phyloP scores from a whole-genome alignment of 768 basidiomycete species.

The Podaxis mareebaensis region DNA sequence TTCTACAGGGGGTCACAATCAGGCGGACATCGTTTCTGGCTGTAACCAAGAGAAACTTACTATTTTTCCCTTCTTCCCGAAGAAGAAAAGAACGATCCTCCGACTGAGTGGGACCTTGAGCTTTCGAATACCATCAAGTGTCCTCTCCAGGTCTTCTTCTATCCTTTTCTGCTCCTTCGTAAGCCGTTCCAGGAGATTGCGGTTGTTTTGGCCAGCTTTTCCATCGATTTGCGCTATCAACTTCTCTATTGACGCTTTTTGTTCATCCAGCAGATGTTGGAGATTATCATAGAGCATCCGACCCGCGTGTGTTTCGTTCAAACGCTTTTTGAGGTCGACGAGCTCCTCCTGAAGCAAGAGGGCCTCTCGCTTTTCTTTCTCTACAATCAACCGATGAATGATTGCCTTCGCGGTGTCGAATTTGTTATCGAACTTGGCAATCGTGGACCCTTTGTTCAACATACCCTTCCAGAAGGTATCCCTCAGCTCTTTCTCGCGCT shows the following conservation, averaged over 20 bases:
- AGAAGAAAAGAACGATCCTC: background rate
- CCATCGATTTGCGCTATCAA: conserved; percentile 1
- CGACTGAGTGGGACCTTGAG: conserved; percentile 1
- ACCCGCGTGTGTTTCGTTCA: conserved; percentile 9
- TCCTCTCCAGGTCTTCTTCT: background rate
- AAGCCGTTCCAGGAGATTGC: background rate
- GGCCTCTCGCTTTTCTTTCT: background rate
- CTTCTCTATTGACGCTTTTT: background rate
- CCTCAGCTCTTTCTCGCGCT: conserved; percentile 19
- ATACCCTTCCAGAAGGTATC: conserved; percentile 21
- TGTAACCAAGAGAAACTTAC: background rate
- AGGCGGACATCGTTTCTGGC: background rate
- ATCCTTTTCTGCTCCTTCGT: conserved; percentile 2
- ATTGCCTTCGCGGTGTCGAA: background rate
- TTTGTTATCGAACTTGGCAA: background rate
- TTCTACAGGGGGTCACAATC: background rate
- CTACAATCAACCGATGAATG: background rate
- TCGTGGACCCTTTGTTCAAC: conserved; percentile 13
- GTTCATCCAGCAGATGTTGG: conserved; percentile 6
- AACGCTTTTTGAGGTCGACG: conserved; percentile 3
- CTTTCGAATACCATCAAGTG: background rate
- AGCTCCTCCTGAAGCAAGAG: conserved; percentile 11
- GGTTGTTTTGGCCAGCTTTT: background rate
- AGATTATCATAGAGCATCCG: conserved; percentile 4
- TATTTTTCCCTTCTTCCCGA: conserved; percentile 9